Evolutionary conservation across 2,329 filamentous ascomycete genomes (phyloP), one percentile per base, ranked within the genome.

Genomic region (Cladorrhinum sp.): DNA sequence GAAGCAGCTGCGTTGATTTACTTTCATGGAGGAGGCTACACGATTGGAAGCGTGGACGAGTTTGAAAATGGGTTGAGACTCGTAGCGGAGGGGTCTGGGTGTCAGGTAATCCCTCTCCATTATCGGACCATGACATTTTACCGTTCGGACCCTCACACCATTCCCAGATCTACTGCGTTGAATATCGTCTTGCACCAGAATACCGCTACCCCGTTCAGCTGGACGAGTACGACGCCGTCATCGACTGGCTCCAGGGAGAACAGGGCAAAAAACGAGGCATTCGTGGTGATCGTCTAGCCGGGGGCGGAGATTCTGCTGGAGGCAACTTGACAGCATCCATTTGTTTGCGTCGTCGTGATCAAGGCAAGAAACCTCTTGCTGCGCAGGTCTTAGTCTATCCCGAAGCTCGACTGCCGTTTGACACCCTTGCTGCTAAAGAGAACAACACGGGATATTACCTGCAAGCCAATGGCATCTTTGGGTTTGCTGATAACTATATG

Each of bases 21-120:
- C 33, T 64, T 57, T 4, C 64, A 65, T 42, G 60, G 62, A 2
- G 62, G 64, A 1, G 64, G 60, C 5, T 64, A 58, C 20, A 61
- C 62, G 1, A 49, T 59, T 1, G 64, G 59, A 0, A 53, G 28
- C 1, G 59, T 63, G 8, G 64, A 62, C 28, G 59, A 65, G 51
- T 62, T 62, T 12, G 64, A 64, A 30, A 62, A 64, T 20, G 58
- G 62, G 12, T 26, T 65, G 20, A 57, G 62, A 9, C 14, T 65
- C 14, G 26, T 65, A 7, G 64, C 64, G 2, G 60, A 65, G 28
- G 33, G 30, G 33, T 65, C 62, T 1, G 56, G 39, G 6, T 65
- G 62, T 18, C 53, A 61, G 50, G 61, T 63, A 59, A 28, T 9
- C 26, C 9, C 26, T 4, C n/a, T n/a, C n/a, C 26, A 28, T 5